Evolutionary conservation across 2,329 filamentous ascomycete genomes (phyloP).

Genomic region (Penicillium sp.): DNA sequence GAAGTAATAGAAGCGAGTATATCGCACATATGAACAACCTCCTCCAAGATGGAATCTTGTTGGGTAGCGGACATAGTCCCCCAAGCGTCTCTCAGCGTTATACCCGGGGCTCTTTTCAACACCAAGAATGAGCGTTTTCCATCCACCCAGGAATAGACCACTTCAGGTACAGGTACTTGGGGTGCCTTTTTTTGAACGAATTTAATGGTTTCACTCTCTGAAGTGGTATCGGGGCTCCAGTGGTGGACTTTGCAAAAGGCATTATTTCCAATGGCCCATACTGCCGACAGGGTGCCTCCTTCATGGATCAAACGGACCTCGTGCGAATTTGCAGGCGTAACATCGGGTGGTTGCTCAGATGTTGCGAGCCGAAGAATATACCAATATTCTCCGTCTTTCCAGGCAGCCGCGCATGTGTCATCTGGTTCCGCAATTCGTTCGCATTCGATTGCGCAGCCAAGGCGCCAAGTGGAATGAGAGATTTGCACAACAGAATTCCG

Average conservation of each 20-base stretch:
- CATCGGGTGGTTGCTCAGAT: background rate
- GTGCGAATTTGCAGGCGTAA: background rate
- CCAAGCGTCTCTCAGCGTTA: background rate
- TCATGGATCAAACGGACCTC: background rate
- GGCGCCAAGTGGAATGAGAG: background rate
- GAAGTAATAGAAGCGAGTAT: background rate
- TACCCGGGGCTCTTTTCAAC: background rate
- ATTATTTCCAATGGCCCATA: conserved; percentile 1
- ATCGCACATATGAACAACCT: background rate
- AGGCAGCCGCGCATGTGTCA: background rate
- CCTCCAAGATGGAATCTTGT: too few species aligned
- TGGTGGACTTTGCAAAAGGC: background rate
- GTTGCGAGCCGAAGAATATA: background rate
- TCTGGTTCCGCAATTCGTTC: background rate
- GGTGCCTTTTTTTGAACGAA: background rate
- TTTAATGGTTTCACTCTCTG: background rate
- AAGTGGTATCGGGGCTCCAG: background rate
- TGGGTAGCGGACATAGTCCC: background rate
- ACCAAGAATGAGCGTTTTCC: background rate
- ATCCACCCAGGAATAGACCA: background rate
- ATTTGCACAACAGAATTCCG: too few species aligned
- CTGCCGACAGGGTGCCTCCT: background rate
- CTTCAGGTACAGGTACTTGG: background rate
- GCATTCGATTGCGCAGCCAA: background rate
- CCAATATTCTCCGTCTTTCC: background rate